Base-by-base conservation (phyloP, 192 early-diverging fungal species). In the Coemansia sp. region DNA sequence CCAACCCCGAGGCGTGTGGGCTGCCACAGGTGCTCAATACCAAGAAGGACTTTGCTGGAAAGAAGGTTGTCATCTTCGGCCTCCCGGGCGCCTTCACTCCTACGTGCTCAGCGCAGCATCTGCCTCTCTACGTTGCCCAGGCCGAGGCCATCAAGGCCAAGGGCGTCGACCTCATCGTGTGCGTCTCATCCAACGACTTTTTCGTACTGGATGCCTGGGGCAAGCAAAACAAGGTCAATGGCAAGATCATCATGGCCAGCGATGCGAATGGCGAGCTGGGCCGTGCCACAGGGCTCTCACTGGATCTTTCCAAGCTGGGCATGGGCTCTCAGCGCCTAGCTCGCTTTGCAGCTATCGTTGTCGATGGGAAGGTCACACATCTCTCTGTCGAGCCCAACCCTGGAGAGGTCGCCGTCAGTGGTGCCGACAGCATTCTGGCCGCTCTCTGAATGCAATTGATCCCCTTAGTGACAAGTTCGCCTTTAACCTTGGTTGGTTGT, bases 191-290 rank as follows among this genome's bases (percentile, higher is more conserved):
- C 51, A 74, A 79, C 66, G 81, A 86, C 59, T 83, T 81, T 16
- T 87, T 84, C 62, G 84, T 85, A 2, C 65, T 80, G 74, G 77
- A 81, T 20, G 82, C 85, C 37, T 85, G 86, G 86, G 85, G 69
- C 34, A 76, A 76, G 66, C 39, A 59, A 28, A 45, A 73, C 51
- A 60, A 58, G 56, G 74, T 74, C 67, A 24, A 69, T 21, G 66
- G 62, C 70, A 67, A 63, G 59, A 76, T 83, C 43, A 59, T 71
- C 65, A 88, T 93, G 89, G 86, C 88, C 48, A 85, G 89, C 24
- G 92, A 93, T 63, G 91, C 87, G 37, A 89, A 87, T 70, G 89
- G 83, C 36, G 84, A 84, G 0, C 90, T 91, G 33, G 81, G 84
- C 37, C 79, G 77, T 21, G 86, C 88, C 10, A 84, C 90, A 8